Evolutionary conservation across 2,329 filamentous ascomycete species (phyloP).

Genomic region (Meredithiella fracta): DNA sequence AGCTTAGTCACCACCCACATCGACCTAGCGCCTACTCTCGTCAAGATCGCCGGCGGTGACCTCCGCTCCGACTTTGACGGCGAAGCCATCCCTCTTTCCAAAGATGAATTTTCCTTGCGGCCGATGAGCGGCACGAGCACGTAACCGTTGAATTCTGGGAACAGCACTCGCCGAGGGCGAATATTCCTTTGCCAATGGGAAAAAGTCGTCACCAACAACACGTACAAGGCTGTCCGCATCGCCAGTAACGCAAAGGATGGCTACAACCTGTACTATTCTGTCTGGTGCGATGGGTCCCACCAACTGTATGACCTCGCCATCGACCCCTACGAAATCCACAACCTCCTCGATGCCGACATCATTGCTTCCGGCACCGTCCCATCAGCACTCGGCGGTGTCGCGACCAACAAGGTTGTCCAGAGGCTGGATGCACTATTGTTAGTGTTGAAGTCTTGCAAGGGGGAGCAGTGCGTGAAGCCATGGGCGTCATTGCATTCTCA

Average conservation of each 20-base stretch:
- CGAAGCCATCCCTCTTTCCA: constrained; percentile 26
- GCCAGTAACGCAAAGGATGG: constrained; percentile 20
- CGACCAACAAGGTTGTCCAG: constrained; percentile 27
- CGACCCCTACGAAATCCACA: constrained; percentile 31
- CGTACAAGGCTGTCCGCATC: constrained; percentile 37
- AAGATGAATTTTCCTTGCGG: constrained; percentile 15
- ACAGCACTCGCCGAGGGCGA: constrained; percentile 20
- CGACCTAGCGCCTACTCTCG: constrained; percentile 38
- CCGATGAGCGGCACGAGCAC: constrained; percentile 26
- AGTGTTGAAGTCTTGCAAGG: constrained; percentile 44
- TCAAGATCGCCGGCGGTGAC: constrained; percentile 23
- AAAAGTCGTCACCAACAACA: constrained; percentile 25
- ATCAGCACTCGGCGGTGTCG: constrained; percentile 16
- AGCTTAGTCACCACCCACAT: constrained; percentile 32
- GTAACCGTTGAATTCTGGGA: constrained; percentile 39
- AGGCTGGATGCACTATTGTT: constrained; percentile 41
- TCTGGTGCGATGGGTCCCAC: constrained; percentile 35
- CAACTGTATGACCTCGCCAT: constrained; percentile 37
- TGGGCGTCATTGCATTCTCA: constrained; percentile 39
- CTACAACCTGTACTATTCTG: constrained; percentile 40
- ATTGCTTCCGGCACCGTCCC: constrained; percentile 18
- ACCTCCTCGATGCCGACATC: constrained; percentile 16
- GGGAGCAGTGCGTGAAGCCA: constrained; percentile 32
- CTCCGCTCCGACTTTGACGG: constrained; percentile 35
- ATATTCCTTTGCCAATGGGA: constrained; percentile 12